Percentiles rank a stretch among this genome's conserved stretches.
These are phyloP conservation scores for Dichotomocladium elegans DNA, from an alignment of 371 early-diverging fungal species.

Conservation along the genomic window DNA sequence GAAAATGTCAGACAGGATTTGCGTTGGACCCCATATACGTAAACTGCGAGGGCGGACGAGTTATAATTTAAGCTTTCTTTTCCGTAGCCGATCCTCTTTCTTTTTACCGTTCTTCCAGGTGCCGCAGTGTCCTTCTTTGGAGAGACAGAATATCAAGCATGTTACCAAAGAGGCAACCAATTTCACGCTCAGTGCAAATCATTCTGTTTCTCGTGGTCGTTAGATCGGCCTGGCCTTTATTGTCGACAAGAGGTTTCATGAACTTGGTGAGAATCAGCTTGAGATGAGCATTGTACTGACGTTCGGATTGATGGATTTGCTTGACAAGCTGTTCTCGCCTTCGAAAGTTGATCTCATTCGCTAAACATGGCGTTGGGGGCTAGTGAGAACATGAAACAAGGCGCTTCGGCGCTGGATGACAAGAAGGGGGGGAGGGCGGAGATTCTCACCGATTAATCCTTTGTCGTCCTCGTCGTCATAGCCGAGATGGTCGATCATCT, in stretches of 20 bases:
- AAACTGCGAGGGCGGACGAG: constrained; percentile 1
- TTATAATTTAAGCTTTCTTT: too few relatives aligned
- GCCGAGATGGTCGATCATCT: constrained; percentile 11
- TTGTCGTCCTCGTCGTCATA: constrained; percentile 18
- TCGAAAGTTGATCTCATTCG: constrained; percentile 32
- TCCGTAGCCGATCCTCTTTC: too few relatives aligned
- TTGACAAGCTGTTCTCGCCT: constrained; percentile 30
- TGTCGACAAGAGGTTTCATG: constrained; percentile 17
- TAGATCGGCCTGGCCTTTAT: too few relatives aligned
- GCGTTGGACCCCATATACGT: constrained; percentile 18
- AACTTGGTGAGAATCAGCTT: constrained; percentile 24
- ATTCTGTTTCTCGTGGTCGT: too few relatives aligned
- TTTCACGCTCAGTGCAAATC: constrained; percentile 43
- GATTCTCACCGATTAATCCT: constrained; percentile 19
- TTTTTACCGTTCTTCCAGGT: too few relatives aligned
- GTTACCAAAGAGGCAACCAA: constrained; percentile 39
- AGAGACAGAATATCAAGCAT: constrained; percentile 27
- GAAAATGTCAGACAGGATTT: constrained; percentile 19
- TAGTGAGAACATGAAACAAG: background rate
- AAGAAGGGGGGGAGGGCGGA: too few relatives aligned
- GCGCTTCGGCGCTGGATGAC: background rate
- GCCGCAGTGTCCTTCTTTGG: too few relatives aligned
- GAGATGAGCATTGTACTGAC: constrained; percentile 30
- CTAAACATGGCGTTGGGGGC: constrained; percentile 8
- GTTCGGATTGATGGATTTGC: constrained; percentile 27